phyloP scores from a whole-genome alignment of 495 filamentous ascomycete species.

The Opeltia flavorubescens region DNA sequence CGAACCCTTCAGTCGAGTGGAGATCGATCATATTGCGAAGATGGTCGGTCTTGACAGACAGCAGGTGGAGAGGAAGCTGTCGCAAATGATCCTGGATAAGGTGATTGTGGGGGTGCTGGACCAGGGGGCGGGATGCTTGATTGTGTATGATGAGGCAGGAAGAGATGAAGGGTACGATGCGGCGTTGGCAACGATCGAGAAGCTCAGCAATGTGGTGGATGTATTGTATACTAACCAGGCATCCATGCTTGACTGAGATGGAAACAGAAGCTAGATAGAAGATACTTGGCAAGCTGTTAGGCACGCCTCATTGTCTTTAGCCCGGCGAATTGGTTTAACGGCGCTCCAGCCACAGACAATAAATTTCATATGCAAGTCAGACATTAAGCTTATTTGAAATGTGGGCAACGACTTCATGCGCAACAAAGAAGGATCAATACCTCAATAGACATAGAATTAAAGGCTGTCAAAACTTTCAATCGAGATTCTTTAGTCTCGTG shows the following conservation, averaged over 20 bases:
- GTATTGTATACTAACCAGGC: constrained; percentile 96
- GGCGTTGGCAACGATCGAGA: constrained; percentile 88
- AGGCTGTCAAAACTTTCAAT: too few relatives aligned
- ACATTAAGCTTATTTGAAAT: too few relatives aligned
- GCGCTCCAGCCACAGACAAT: background rate
- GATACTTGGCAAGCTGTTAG: too few relatives aligned
- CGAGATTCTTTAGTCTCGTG: too few relatives aligned
- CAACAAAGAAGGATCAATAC: too few relatives aligned
- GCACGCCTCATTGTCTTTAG: too few relatives aligned
- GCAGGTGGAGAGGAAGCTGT: constrained; percentile 94
- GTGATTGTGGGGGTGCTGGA: constrained; percentile 95
- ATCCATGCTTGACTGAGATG: constrained; percentile 68
- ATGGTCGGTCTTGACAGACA: constrained; percentile 92
- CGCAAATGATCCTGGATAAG: constrained; percentile 98
- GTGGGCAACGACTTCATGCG: too few relatives aligned
- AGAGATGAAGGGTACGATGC: constrained; percentile 89
- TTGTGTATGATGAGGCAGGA: constrained; percentile 90
- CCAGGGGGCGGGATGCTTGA: constrained; percentile 92
- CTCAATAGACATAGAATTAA: too few relatives aligned
- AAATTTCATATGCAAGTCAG: background rate
- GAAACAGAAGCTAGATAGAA: too few relatives aligned
- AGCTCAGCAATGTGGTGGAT: constrained; percentile 94
- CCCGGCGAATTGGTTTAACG: background rate
- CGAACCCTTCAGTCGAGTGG: constrained; percentile 91
- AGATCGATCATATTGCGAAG: constrained; percentile 92